Percentiles rank a stretch among this genome's conserved stretches.
Conservation (phyloP, 257 asterid genomes). For the Solanum sitiens region DNA sequence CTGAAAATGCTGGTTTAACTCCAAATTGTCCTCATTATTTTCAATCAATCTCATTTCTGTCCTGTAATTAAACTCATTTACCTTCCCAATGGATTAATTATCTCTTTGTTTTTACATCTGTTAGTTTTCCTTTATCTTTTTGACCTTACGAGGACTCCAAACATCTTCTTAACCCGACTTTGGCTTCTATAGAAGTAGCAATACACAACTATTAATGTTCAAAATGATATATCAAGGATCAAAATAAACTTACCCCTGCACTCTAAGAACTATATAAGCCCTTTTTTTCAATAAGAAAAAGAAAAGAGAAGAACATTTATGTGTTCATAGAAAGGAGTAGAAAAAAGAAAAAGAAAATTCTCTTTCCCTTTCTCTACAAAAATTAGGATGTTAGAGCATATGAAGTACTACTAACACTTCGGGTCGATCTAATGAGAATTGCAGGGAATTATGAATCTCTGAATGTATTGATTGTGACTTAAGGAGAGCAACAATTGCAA, state of each 20-base stretch:
- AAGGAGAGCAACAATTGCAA: neutral
- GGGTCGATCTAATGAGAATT: neutral
- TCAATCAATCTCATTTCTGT: neutral
- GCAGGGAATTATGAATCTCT: neutral
- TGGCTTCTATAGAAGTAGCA: neutral
- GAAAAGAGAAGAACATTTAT: neutral
- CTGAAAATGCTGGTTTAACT: neutral
- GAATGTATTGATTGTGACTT: neutral
- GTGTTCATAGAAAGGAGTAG: neutral
- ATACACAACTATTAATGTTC: neutral
- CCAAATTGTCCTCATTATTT: neutral
- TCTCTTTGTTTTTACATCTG: neutral
- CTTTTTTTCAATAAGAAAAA: neutral
- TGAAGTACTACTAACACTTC: neutral
- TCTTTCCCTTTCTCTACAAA: neutral
- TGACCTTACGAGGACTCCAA: neutral
- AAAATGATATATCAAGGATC: neutral
- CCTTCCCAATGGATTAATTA: neutral
- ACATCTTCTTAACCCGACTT: neutral
- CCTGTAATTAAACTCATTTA: neutral
- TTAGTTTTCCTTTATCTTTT: neutral
- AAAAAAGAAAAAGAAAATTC: neutral
- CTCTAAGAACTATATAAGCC: neutral
- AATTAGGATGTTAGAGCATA: neutral
- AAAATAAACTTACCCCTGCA: neutral